Percentiles rank a stretch among this genome's conserved stretches.
These are phyloP conservation scores for Cenchrus purpureus DNA, from an alignment of 176 grass and related monocot species.

Conservation along the genomic window DNA sequence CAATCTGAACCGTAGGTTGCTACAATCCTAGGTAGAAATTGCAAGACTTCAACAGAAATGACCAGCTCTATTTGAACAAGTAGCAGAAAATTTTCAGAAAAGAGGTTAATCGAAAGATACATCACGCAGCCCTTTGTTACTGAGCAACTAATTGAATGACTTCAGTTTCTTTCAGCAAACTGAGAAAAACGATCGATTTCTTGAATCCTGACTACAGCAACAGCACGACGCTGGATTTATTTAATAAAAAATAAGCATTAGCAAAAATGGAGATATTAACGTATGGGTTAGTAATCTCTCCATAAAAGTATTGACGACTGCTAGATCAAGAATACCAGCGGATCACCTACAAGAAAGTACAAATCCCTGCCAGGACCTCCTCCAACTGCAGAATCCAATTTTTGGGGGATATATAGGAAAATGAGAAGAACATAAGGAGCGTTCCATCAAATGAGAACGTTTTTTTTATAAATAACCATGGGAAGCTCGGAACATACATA, in stretches of 20 bases:
- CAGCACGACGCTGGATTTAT: background rate
- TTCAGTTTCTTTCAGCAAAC: background rate
- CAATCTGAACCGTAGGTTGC: too few relatives aligned
- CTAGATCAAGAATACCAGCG: background rate
- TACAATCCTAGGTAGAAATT: too few relatives aligned
- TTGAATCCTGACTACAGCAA: background rate
- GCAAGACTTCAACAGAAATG: background rate
- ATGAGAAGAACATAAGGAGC: background rate
- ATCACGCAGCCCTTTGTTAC: too few relatives aligned
- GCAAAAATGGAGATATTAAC: background rate
- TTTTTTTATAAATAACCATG: background rate
- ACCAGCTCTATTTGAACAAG: background rate
- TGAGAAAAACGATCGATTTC: background rate
- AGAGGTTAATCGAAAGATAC: too few relatives aligned
- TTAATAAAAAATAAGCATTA: background rate
- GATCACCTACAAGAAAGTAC: background rate
- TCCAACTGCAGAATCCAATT: background rate
- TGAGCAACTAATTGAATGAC: background rate
- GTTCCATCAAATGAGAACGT: background rate
- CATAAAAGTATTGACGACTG: background rate
- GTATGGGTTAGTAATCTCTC: background rate
- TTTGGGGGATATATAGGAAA: background rate
- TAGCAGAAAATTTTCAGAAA: too few relatives aligned
- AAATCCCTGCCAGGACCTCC: background rate
- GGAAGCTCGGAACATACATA: background rate